Evolutionary conservation across 441 rosid species (phyloP), one percentile per base, ranked within the genome.

Genomic region (Codiaeum variegatum): DNA sequence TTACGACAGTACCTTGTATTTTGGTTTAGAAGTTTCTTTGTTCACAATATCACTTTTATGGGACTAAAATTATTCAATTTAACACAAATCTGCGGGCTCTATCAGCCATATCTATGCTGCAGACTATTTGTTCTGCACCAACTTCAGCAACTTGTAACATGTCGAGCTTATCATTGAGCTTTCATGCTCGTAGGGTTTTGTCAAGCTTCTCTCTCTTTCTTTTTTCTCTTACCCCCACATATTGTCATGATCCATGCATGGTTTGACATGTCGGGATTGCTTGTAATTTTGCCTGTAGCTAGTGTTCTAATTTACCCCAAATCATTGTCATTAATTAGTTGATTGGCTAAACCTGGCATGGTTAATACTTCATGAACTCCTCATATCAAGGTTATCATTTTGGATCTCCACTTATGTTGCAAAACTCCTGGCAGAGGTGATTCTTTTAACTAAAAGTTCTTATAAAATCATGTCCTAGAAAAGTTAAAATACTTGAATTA

Each of bases 61-160:
- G 54, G 73, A 69, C 67, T 73, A 56, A 68, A 62, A 11, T 36
- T 56, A 60, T 65, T 70, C 44, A 65, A 76, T 64, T 58, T 34
- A 73, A 73, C 38, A 61, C 54, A 62, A 28, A 18, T 29, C 52
- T 69, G 71, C 76, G 26, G 74, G 80, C 66, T 77, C 58, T 67
- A 54, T 61, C 31, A 68, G 67, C 60, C 44, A 58, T 62, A 49
- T 63, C 42, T 46, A 62, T 61, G 73, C 73, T 55, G 66, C 61
- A 18, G 47, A 70, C 70, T 52, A 54, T 63, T 29, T 70, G 70
- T 66, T 56, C 51, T 69, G 51, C 47, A 54, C 62, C 74, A 69
- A 75, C 65, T 69, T 62, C 70, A 69, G 51, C 34, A 63, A 18
- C 63, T 68, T 52, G 64, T 62, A 49, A 66, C 54, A 19, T n/a